Conservation (phyloP, 352 stramenopile genomes). For the Phytophthora pluvialis region DNA sequence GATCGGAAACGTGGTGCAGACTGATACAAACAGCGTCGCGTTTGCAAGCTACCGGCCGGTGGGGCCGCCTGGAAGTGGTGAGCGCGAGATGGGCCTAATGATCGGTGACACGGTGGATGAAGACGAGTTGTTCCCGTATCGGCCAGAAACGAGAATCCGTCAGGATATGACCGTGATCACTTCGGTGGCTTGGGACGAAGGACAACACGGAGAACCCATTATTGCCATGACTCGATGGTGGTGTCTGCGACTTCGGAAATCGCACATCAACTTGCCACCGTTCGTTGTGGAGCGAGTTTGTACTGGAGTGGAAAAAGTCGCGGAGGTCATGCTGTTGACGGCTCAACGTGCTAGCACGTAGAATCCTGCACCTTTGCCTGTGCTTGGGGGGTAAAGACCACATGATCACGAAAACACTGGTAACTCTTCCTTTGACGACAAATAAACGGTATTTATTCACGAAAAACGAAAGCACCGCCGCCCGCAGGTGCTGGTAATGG, state of each 20-base stretch:
- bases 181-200: slow-evolving; percentile 11
- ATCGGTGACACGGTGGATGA: slow-evolving; percentile 43
- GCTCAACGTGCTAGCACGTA: slow-evolving; percentile 1
- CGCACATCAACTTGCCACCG: slow-evolving; percentile 20
- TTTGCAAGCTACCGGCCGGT: slow-evolving; percentile 35
- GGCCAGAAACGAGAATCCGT: slow-evolving; percentile 32
- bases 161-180: slow-evolving; percentile 40
- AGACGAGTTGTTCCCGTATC: slow-evolving; percentile 53
- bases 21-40: slow-evolving; percentile 44
- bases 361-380: too few relatives aligned
- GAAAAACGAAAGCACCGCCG: too few relatives aligned
- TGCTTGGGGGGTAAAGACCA: too few relatives aligned
- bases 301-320: slow-evolving; percentile 26
- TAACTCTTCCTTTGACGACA: too few relatives aligned
- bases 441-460: too few relatives aligned
- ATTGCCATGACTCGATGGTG: slow-evolving; percentile 35
- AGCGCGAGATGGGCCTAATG: slow-evolving; percentile 30
- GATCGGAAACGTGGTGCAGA: slow-evolving; percentile 27
- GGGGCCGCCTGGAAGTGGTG: neutral
- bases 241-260: slow-evolving; percentile 28
- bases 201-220: slow-evolving; percentile 3
- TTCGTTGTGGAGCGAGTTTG: slow-evolving; percentile 28
- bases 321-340: slow-evolving; percentile 25
- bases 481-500: too few relatives aligned
- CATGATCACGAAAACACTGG: too few relatives aligned